phyloP scores from a whole-genome alignment of 1,139 yeast genomes.

The Sugiyamaella xylanicola region DNA sequence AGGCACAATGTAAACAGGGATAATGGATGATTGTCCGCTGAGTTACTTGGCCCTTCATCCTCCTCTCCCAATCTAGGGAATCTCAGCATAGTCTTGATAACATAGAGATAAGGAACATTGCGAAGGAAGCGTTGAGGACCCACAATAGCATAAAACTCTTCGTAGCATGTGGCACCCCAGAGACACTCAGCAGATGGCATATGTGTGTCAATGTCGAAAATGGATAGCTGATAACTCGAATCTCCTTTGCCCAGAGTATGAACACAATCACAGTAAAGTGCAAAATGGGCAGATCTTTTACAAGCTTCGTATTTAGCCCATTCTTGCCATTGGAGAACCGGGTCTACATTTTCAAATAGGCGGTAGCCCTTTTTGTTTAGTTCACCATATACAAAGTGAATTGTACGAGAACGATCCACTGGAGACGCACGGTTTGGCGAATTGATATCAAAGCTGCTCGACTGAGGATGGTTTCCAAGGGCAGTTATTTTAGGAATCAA shows the following conservation, averaged over 20 bases:
- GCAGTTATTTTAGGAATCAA: conserved; percentile 26
- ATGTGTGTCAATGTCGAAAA: conserved; percentile 39
- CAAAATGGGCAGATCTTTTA: conserved; percentile 37
- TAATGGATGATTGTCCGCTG: conserved; percentile 29
- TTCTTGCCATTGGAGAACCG: conserved; percentile 36
- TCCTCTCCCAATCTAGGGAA: conserved; percentile 37
- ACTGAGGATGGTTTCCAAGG: conserved; percentile 15
- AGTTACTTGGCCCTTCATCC: conserved; percentile 8
- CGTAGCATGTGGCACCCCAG: conserved; percentile 37
- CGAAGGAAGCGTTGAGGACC: conserved; percentile 34
- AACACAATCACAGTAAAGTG: conserved; percentile 36
- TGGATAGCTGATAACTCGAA: conserved; percentile 29
- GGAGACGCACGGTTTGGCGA: conserved; percentile 15
- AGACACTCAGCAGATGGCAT: conserved; percentile 38
- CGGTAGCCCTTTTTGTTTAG: conserved; percentile 31
- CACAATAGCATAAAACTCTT: conserved; percentile 37
- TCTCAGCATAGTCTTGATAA: conserved; percentile 40
- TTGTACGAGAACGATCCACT: conserved; percentile 9
- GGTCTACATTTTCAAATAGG: conserved; percentile 23
- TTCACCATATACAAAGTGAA: conserved; percentile 22
- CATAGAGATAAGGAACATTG: conserved; percentile 37
- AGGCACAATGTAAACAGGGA: conserved; percentile 34
- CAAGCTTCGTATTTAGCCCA: conserved; percentile 40
- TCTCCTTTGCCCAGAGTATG: conserved; percentile 27
- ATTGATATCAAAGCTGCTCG: conserved; percentile 2